Percentiles rank a stretch among this genome's conserved stretches.
Evolutionary conservation across 2,329 filamentous ascomycete species (phyloP).

Genomic region (Sphaerostilbella broomeana): DNA sequence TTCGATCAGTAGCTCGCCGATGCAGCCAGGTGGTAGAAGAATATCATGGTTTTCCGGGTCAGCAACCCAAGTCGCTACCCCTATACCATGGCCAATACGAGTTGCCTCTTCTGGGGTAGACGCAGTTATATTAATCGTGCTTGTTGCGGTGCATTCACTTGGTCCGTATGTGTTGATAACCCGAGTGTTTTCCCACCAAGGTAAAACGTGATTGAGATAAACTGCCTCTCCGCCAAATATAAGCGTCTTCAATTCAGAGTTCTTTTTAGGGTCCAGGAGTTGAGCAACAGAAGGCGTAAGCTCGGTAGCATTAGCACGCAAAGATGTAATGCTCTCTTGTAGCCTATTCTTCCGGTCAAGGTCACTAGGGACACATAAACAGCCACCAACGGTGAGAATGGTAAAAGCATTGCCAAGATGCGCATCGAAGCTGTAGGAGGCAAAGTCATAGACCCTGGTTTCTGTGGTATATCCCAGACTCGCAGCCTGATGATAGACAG

Average conservation of each 20-base stretch:
- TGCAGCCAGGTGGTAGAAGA: conserved; percentile 22
- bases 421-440: conserved; percentile 45
- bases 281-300: conserved; percentile 42
- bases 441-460: conserved; percentile 32
- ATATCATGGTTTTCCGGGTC: conserved; percentile 20
- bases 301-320: conserved; percentile 36
- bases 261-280: conserved; percentile 18
- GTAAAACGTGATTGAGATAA: neutral
- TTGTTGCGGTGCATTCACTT: conserved; percentile 15
- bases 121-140: conserved; percentile 2
- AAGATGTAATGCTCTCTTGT: conserved; percentile 32
- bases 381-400: conserved; percentile 40
- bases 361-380: conserved; percentile 46
- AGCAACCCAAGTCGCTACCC: conserved; percentile 23
- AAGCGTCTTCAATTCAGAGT: conserved; percentile 30
- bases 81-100: neutral
- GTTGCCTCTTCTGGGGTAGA: neutral
- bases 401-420: conserved; percentile 29
- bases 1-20: neutral
- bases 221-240: conserved; percentile 38
- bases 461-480: conserved; percentile 12
- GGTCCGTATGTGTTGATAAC: conserved; percentile 18
- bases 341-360: conserved; percentile 42
- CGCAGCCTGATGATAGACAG: neutral
- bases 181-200: conserved; percentile 9